Conservation (phyloP, 805 yeast genomes). For the Barnettozyma californica region DNA sequence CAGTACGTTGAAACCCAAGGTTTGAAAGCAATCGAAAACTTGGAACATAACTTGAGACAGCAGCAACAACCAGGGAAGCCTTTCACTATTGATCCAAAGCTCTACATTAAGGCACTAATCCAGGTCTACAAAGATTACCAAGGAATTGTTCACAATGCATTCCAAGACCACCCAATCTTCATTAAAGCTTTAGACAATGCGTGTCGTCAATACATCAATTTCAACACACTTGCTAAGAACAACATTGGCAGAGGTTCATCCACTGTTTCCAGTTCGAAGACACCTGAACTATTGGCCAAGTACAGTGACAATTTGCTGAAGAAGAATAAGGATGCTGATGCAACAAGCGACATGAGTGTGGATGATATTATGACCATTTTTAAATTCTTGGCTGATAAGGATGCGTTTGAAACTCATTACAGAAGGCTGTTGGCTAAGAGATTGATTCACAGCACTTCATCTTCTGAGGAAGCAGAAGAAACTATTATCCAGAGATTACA, state of each 20-base stretch:
- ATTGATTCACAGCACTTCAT: conserved; percentile 79
- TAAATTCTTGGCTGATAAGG: conserved; percentile 87
- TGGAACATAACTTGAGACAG: conserved; percentile 32
- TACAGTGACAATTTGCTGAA: conserved; percentile 82
- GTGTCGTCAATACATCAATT: conserved; percentile 77
- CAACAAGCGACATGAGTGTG: conserved; percentile 65
- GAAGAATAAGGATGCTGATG: conserved; percentile 63
- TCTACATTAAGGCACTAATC: conserved; percentile 73
- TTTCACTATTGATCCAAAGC: conserved; percentile 59
- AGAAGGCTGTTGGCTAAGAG: conserved; percentile 86
- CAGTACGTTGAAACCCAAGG: conserved; percentile 67
- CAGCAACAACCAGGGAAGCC: conserved; percentile 18
- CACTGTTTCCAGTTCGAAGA: conserved; percentile 46
- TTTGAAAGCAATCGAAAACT: conserved; percentile 50
- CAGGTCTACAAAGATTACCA: conserved; percentile 64
- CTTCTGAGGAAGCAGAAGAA: conserved; percentile 78
- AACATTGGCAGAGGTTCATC: conserved; percentile 22
- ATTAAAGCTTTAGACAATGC: conserved; percentile 87
- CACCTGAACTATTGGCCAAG: conserved; percentile 88
- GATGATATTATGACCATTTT: conserved; percentile 85
- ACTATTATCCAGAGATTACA: conserved; percentile 79
- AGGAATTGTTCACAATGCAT: conserved; percentile 57
- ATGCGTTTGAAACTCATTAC: conserved; percentile 90
- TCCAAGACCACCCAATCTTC: conserved; percentile 70
- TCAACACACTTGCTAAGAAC: conserved; percentile 68